A percentile compares a stretch with the other conserved stretches of the same genome.
phyloP scores from a whole-genome alignment of 1,139 yeast genomes.

The Ogataea hybrid region DNA sequence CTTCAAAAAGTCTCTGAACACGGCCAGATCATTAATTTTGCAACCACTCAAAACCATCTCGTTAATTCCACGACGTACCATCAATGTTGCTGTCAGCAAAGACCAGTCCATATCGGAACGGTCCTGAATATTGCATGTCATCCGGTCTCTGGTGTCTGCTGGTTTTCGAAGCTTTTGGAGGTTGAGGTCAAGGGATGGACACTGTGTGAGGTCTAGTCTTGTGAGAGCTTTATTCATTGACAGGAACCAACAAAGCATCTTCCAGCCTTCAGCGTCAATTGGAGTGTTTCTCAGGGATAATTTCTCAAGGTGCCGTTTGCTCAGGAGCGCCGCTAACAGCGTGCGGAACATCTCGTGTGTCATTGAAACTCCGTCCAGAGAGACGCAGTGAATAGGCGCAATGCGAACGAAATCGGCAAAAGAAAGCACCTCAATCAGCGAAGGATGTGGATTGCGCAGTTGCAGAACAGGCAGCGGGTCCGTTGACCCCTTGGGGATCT shows the following conservation, averaged over 20 bases:
- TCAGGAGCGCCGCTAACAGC: slow-evolving; percentile 57
- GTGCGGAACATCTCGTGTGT: slow-evolving; percentile 64
- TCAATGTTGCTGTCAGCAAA: slow-evolving; percentile 62
- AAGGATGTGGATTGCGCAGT: slow-evolving; percentile 69
- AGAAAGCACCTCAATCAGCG: slow-evolving; percentile 69
- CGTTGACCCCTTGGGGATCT: slow-evolving; percentile 65
- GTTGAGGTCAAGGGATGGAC: slow-evolving; percentile 58
- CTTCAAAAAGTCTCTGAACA: slow-evolving; percentile 57
- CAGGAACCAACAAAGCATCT: slow-evolving; percentile 64
- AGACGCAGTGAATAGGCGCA: slow-evolving; percentile 67
- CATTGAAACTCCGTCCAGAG: slow-evolving; percentile 67
- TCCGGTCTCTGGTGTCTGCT: slow-evolving; percentile 36
- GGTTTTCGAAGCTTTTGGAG: slow-evolving; percentile 46
- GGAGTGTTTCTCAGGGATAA: slow-evolving; percentile 71
- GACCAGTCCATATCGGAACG: slow-evolving; percentile 80
- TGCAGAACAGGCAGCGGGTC: slow-evolving; percentile 68
- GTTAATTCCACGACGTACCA: slow-evolving; percentile 70
- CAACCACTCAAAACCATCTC: slow-evolving; percentile 73
- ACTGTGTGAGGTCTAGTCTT: slow-evolving; percentile 68
- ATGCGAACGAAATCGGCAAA: slow-evolving; percentile 74
- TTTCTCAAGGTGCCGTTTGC: slow-evolving; percentile 61
- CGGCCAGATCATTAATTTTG: slow-evolving; percentile 52
- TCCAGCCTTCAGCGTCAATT: slow-evolving; percentile 68
- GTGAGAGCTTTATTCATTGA: slow-evolving; percentile 56
- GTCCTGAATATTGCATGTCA: slow-evolving; percentile 56